These are phyloP conservation scores for Neoascochyta sp. DNA, from an alignment of 2,329 filamentous ascomycete genomes.

Conservation along the genomic window DNA sequence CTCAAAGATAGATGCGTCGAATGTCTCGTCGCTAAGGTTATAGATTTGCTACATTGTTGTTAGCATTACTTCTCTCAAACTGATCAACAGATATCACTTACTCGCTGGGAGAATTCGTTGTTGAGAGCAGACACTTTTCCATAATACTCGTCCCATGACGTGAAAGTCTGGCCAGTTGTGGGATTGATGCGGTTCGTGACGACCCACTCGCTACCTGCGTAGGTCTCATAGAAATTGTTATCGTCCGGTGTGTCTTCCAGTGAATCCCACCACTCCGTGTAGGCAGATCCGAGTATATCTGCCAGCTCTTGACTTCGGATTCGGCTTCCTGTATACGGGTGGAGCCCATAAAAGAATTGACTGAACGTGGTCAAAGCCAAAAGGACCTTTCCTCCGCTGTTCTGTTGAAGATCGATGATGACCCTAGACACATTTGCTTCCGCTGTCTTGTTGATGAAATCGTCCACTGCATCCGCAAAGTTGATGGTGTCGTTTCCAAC, in stretches of 20 bases:
- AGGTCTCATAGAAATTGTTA: constrained; percentile 1
- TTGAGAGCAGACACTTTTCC: too few species aligned
- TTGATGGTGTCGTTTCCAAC: constrained; percentile 6
- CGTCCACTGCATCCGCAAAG: constrained; percentile 23
- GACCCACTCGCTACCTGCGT: constrained; percentile 10
- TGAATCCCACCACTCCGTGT: constrained; percentile 4
- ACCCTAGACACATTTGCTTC: constrained; percentile 50
- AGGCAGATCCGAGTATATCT: constrained; percentile 7
- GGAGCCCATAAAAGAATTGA: constrained; percentile 45
- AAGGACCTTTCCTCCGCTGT: constrained; percentile 49
- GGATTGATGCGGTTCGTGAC: constrained; percentile 12
- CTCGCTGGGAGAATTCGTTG: too few species aligned
- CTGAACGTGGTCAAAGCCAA: constrained; percentile 41
- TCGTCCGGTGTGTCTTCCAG: constrained; percentile 4
- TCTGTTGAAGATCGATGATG: constrained; percentile 58
- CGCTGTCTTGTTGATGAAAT: constrained; percentile 46
- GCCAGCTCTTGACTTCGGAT: constrained; percentile 41
- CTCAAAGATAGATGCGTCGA: too few species aligned
- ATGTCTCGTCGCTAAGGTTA: too few species aligned
- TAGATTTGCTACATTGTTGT: too few species aligned
- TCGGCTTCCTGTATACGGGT: constrained; percentile 42
- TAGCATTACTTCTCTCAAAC: too few species aligned
- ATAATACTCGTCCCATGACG: constrained; percentile 41
- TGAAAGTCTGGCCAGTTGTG: constrained; percentile 29
- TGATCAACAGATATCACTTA: too few species aligned